Percentiles rank a stretch among this genome's conserved stretches.
These are phyloP conservation scores for Tulasnella sp. DNA, from an alignment of 768 basidiomycete genomes.

Conservation along the genomic window DNA sequence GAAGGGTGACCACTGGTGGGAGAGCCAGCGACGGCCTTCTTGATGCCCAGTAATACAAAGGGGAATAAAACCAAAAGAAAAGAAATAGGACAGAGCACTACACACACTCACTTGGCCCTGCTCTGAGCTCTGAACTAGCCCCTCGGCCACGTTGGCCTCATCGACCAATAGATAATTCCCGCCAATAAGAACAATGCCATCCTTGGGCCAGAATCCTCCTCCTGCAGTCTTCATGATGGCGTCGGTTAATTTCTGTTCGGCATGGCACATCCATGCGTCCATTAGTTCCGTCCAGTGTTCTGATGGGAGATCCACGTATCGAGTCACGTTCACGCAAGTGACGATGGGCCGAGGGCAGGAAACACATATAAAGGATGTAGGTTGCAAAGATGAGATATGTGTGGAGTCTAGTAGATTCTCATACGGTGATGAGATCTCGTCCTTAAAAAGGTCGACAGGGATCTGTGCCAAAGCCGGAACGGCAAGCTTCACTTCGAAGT, in stretches of 20 bases:
- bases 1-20: constrained; percentile 47
- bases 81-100: constrained; percentile 18
- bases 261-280: constrained; percentile 97
- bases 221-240: constrained; percentile 48
- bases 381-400: constrained; percentile 44
- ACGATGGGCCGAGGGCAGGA: constrained; percentile 65
- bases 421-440: constrained; percentile 13
- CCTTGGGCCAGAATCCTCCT: constrained; percentile 69
- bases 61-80: constrained; percentile 11
- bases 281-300: constrained; percentile 97
- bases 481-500: constrained; percentile 64
- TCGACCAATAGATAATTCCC: constrained; percentile 82
- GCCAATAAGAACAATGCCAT: constrained; percentile 69
- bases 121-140: constrained; percentile 35
- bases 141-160: constrained; percentile 41
- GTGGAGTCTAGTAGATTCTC: constrained; percentile 57
- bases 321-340: not conserved
- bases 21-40: constrained; percentile 84
- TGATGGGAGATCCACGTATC: constrained; percentile 79
- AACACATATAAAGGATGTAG: constrained; percentile 62
- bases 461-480: constrained; percentile 5
- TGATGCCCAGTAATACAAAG: constrained; percentile 45
- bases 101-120: constrained; percentile 45
- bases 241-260: constrained; percentile 73
- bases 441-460: constrained; percentile 13